phyloP scores from a whole-genome alignment of 148 eudicot species.

The Cornus suecica region DNA sequence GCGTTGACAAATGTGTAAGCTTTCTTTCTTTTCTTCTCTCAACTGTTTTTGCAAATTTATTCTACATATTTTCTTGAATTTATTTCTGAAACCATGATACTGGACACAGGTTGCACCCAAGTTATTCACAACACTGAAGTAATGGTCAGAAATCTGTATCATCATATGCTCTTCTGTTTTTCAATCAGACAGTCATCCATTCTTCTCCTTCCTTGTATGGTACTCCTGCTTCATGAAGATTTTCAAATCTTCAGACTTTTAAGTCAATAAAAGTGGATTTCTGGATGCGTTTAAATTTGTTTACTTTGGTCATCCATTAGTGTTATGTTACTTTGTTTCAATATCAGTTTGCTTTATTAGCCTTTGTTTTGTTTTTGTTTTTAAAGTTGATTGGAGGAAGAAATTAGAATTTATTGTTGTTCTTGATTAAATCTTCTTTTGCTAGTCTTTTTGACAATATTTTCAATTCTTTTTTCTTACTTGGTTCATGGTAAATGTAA shows the following conservation, averaged over 20 bases:
- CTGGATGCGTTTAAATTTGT: no score
- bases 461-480: no score
- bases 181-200: conserved; percentile 6
- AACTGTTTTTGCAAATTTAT: neutral
- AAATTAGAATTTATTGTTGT: no score
- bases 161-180: neutral
- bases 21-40: neutral
- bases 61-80: neutral
- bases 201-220: neutral
- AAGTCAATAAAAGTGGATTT: conserved; percentile 3
- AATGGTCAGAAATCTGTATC: neutral
- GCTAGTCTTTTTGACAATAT: no score
- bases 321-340: no score
- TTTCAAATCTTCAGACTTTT: neutral
- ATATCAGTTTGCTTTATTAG: no score
- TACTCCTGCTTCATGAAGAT: neutral
- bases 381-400: no score
- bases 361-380: no score
- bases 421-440: no score
- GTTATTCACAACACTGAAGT: conserved; percentile 16
- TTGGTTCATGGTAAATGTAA: no score
- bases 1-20: conserved; percentile 49
- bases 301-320: no score
- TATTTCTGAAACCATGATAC: neutral
- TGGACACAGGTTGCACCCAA: conserved; percentile 21